A percentile compares a stretch with the other conserved stretches of the same genome.
phyloP scores from a whole-genome alignment of 768 basidiomycete species.

The Coprinopsis strossmayeri region DNA sequence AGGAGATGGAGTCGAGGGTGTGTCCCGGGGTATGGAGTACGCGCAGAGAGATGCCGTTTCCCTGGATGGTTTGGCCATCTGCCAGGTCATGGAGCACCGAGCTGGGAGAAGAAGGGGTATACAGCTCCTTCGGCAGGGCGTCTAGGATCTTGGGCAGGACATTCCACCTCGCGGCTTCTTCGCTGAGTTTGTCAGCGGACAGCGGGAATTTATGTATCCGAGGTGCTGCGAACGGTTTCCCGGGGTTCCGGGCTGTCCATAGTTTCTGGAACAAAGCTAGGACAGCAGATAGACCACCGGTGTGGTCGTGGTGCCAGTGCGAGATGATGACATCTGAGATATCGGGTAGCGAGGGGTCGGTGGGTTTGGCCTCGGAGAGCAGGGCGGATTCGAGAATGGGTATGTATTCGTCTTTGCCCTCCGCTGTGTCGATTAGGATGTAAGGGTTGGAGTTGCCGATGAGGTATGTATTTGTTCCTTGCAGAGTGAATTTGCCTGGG shows the following conservation, averaged over 20 bases:
- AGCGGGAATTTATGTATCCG: constrained; percentile 70
- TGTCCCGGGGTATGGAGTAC: constrained; percentile 89
- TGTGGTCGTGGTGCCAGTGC: constrained; percentile 88
- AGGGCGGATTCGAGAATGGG: constrained; percentile 60
- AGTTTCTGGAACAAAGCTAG: constrained; percentile 55
- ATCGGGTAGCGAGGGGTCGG: constrained; percentile 38
- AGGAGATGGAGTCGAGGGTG: constrained; percentile 76
- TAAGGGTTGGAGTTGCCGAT: constrained; percentile 65
- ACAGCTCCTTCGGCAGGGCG: constrained; percentile 37
- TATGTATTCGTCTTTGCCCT: constrained; percentile 64
- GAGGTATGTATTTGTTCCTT: constrained; percentile 89
- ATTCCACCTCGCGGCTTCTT: constrained; percentile 21
- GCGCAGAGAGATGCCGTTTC: constrained; percentile 36
- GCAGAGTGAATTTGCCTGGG: constrained; percentile 78
- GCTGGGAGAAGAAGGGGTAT: constrained; percentile 36
- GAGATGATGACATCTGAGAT: constrained; percentile 89
- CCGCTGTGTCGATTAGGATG: constrained; percentile 78
- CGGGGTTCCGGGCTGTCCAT: constrained; percentile 48
- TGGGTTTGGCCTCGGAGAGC: constrained; percentile 25
- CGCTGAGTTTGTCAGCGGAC: constrained; percentile 14
- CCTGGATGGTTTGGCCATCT: constrained; percentile 46
- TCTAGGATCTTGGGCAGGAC: constrained; percentile 33
- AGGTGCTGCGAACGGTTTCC: constrained; percentile 53
- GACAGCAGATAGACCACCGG: constrained; percentile 67
- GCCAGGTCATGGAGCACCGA: constrained; percentile 49